Percentiles rank a stretch among this genome's conserved stretches.
Evolutionary conservation across 768 basidiomycete species (phyloP).

Genomic region (Tylopilus vinaceipallidus): DNA sequence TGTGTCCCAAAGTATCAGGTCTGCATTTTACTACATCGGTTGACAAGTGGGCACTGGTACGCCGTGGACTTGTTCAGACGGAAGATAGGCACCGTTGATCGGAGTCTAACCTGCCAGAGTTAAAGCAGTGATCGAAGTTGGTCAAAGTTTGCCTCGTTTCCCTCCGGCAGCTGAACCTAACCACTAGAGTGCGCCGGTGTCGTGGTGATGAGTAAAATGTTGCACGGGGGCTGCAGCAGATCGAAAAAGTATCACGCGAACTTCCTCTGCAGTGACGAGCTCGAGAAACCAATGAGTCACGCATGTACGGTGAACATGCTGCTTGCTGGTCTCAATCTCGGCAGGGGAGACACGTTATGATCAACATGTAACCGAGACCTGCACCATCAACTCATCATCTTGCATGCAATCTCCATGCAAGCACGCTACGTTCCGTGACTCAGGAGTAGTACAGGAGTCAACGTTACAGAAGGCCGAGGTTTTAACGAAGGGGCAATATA

Average conservation of each 20-base stretch:
- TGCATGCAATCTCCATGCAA: background rate
- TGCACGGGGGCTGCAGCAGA: background rate
- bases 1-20: conserved; percentile 1
- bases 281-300: background rate
- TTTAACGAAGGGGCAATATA: background rate
- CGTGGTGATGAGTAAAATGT: background rate
- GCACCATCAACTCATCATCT: background rate
- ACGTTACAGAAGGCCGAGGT: background rate
- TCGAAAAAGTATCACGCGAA: background rate
- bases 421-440: background rate
- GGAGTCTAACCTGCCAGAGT: background rate
- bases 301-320: background rate
- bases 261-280: background rate
- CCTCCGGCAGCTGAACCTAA: background rate
- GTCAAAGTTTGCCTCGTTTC: background rate
- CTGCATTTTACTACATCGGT: conserved; percentile 13
- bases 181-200: background rate
- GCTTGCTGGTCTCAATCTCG: background rate
- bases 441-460: too few relatives aligned
- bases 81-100: conserved; percentile 4
- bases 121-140: conserved; percentile 5
- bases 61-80: conserved; percentile 5
- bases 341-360: background rate
- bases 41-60: background rate
- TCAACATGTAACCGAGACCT: background rate